Conservation (phyloP, 371 early-diverging fungal species). For the Mucor sp. region DNA sequence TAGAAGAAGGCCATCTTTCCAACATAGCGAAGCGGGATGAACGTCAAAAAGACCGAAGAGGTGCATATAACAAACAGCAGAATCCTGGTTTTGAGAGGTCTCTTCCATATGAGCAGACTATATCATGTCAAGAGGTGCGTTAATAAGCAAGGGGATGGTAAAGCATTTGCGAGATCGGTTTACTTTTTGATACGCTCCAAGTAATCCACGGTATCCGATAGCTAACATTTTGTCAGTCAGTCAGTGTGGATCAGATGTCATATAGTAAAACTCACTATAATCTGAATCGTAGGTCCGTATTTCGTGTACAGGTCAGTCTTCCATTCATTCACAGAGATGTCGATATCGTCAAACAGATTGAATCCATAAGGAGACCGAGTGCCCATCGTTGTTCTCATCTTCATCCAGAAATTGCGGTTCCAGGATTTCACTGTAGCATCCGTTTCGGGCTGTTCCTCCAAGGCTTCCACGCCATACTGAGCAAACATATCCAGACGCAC, state of each 20-base stretch:
- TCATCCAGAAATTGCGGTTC: constrained; percentile 16
- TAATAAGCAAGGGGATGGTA: not conserved
- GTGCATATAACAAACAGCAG: constrained; percentile 12
- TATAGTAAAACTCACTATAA: constrained; percentile 22
- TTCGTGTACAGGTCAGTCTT: constrained; percentile 28
- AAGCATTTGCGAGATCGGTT: not conserved
- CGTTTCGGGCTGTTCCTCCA: constrained; percentile 27
- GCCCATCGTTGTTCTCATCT: constrained; percentile 15
- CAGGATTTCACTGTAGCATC: constrained; percentile 20
- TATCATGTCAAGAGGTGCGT: not conserved
- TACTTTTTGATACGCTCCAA: constrained; percentile 46
- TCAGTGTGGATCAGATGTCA: not conserved
- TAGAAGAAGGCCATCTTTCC: constrained; percentile 26
- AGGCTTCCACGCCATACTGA: constrained; percentile 32
- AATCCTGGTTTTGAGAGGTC: constrained; percentile 36
- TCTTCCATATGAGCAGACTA: constrained; percentile 47
- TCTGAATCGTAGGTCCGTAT: constrained; percentile 39
- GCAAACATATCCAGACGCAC: constrained; percentile 30
- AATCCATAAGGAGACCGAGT: constrained; percentile 2
- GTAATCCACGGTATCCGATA: constrained; percentile 37
- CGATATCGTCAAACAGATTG: constrained; percentile 27
- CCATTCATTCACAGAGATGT: constrained; percentile 33
- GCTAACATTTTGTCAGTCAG: constrained; percentile 9
- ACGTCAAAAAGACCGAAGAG: constrained; percentile 6
- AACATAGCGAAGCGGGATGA: constrained; percentile 28